Conservation (phyloP, 2,329 filamentous ascomycete genomes). For the Thelonectria rubi region DNA sequence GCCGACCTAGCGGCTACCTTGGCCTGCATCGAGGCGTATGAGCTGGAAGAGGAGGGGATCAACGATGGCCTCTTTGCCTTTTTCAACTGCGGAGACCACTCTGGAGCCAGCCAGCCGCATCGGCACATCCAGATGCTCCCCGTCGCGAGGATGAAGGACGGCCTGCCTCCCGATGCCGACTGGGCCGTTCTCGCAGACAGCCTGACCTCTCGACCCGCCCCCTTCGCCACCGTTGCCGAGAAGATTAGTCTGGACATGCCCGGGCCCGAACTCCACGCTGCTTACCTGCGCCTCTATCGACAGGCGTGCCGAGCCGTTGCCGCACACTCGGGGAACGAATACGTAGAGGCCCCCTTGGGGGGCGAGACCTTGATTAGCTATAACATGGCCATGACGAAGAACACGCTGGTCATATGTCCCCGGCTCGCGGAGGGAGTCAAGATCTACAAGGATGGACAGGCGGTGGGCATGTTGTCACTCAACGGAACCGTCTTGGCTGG, state of each 20-base stretch:
- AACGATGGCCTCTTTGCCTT: constrained; percentile 66
- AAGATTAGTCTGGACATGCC: constrained; percentile 48
- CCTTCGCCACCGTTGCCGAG: constrained; percentile 57
- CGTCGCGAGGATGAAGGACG: constrained; percentile 68
- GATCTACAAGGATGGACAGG: constrained; percentile 43
- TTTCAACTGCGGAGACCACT: constrained; percentile 75
- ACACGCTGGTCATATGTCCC: constrained; percentile 63
- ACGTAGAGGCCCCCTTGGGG: constrained; percentile 40
- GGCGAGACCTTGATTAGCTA: constrained; percentile 67
- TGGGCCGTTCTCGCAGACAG: constrained; percentile 62
- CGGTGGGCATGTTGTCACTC: constrained; percentile 58
- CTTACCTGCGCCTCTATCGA: constrained; percentile 60
- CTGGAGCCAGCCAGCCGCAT: constrained; percentile 77
- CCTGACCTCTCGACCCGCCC: constrained; percentile 46
- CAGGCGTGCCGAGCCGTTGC: constrained; percentile 53
- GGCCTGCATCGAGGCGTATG: constrained; percentile 68
- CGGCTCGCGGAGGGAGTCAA: constrained; percentile 60
- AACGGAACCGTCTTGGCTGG: constrained; percentile 73
- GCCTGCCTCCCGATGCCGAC: constrained; percentile 46
- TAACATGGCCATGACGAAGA: constrained; percentile 68
- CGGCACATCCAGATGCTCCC: constrained; percentile 77
- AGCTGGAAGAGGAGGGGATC: constrained; percentile 26
- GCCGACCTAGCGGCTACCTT: constrained; percentile 69
- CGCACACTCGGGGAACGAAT: constrained; percentile 17
- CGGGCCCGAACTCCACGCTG: constrained; percentile 48